Conservation (phyloP, 176 grass and related monocot genomes). For the Lolium multiflorum region DNA sequence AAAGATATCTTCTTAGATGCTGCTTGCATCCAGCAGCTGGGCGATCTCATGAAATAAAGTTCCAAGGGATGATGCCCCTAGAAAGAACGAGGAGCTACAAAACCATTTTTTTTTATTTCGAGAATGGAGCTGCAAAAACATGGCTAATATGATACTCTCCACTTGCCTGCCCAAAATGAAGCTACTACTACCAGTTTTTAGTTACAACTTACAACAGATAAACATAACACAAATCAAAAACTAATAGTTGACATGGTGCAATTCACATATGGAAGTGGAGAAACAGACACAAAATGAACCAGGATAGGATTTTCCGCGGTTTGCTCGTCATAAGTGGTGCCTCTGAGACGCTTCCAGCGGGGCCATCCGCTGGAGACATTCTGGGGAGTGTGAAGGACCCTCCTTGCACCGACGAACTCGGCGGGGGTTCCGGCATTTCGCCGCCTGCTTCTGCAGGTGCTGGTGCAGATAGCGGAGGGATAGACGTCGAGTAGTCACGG, state of each 20-base stretch:
- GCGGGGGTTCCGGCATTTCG: constrained; percentile 45
- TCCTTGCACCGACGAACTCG: constrained; percentile 60
- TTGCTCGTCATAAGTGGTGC: constrained; percentile 22
- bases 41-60: neutral
- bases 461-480: constrained; percentile 73
- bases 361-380: constrained; percentile 53
- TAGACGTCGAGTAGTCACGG: constrained; percentile 57
- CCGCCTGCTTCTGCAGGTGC: constrained; percentile 67
- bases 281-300: constrained; percentile 44
- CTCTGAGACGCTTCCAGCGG: constrained; percentile 63
- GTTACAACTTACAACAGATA: constrained; percentile 16
- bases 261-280: constrained; percentile 40
- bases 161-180: constrained; percentile 23
- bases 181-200: constrained; percentile 25
- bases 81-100: constrained; percentile 20
- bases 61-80: constrained; percentile 28
- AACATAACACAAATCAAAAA: neutral
- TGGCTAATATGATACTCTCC: constrained; percentile 37
- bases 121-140: constrained; percentile 40
- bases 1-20: constrained; percentile 12
- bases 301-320: constrained; percentile 24
- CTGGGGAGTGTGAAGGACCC: constrained; percentile 57
- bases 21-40: neutral
- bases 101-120: too few species aligned
- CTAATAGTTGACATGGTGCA: neutral